These are phyloP conservation scores for barley (Hordeum vulgare) DNA, from an alignment of 176 grass and related monocot species.

Conservation along the genomic window DNA sequence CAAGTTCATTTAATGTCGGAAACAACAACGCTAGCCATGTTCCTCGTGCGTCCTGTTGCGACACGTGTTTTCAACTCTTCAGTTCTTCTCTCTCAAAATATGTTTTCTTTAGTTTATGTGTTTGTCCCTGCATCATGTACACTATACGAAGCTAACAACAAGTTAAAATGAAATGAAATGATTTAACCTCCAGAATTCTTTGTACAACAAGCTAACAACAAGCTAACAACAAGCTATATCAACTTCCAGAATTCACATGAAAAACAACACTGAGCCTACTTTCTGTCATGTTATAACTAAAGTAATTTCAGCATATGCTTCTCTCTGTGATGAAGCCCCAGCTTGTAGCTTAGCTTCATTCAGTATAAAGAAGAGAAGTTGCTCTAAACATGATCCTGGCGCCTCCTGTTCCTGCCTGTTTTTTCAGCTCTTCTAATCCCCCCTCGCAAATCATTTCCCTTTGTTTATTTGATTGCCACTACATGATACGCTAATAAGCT, in stretches of 20 bases:
- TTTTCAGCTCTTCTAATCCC: too few species aligned
- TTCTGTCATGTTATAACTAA: too few species aligned
- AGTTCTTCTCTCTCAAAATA: background rate
- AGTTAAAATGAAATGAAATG: background rate
- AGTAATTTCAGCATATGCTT: too few species aligned
- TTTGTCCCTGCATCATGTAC: background rate
- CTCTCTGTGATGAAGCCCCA: too few species aligned
- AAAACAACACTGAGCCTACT: background rate
- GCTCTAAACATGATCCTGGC: background rate
- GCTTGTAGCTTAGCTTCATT: too few species aligned
- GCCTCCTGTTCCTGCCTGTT: too few species aligned
- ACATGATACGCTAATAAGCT: background rate
- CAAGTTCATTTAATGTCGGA: background rate
- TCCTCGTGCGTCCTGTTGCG: background rate
- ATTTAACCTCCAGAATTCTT: too few species aligned
- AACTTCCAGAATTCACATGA: background rate
- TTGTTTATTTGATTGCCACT: background rate
- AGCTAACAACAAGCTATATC: too few species aligned
- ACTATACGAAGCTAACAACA: background rate
- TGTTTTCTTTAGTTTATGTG: background rate
- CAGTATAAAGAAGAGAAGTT: too few species aligned
- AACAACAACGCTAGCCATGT: background rate
- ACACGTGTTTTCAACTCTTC: background rate
- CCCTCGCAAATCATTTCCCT: background rate
- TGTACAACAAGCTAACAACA: too few species aligned